A percentile compares a stretch with the other conserved stretches of the same genome.
Evolutionary conservation across 2,329 filamentous ascomycete species (phyloP).

Genomic region (Aspergillus transmontanensis): DNA sequence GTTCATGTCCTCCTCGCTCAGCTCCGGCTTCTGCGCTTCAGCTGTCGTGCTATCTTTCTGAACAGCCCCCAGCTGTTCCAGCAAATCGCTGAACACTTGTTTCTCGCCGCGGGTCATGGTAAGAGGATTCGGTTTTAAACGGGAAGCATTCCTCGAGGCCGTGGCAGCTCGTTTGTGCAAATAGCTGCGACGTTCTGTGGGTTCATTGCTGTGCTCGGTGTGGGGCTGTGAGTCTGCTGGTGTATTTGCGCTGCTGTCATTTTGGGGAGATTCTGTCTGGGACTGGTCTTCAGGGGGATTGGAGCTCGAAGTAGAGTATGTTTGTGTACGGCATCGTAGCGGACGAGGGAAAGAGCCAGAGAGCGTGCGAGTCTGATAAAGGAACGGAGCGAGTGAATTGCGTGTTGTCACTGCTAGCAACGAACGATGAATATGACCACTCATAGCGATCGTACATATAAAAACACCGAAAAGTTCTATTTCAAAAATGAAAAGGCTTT

Average conservation of each 20-base stretch:
- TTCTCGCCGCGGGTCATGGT: slow-evolving; percentile 22
- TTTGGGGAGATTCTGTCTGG: neutral
- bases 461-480: neutral
- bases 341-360: slow-evolving; percentile 11
- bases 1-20: slow-evolving; percentile 17
- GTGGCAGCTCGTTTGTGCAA: slow-evolving; percentile 7
- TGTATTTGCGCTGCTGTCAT: neutral
- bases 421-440: slow-evolving; percentile 32
- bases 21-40: neutral
- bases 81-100: slow-evolving; percentile 16
- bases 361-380: slow-evolving; percentile 72
- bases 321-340: slow-evolving; percentile 9
- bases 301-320: slow-evolving; percentile 22
- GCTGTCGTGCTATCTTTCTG: neutral
- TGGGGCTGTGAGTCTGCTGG: neutral
- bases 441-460: slow-evolving; percentile 23
- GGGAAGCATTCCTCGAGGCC: neutral
- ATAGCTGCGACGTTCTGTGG: slow-evolving; percentile 22
- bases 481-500: neutral
- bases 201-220: slow-evolving; percentile 1
- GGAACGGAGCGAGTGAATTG: slow-evolving; percentile 61
- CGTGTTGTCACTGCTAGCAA: slow-evolving; percentile 30
- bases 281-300: neutral
- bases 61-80: slow-evolving; percentile 13
- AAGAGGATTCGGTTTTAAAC: neutral